phyloP scores from a whole-genome alignment of 169 alveolate species.

The Neospora caninum region DNA sequence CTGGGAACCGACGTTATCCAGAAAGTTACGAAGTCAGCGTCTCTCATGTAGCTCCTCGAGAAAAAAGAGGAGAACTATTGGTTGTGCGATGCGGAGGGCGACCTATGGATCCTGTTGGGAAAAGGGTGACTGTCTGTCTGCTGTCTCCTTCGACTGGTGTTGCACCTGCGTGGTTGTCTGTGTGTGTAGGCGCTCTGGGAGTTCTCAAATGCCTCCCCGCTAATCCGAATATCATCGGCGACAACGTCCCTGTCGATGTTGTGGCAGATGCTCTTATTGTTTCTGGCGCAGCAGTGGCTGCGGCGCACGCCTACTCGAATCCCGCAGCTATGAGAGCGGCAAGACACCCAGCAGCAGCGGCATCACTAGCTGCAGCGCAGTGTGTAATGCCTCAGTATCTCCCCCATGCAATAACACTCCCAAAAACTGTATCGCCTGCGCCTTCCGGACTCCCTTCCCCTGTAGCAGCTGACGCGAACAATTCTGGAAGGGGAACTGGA shows the following conservation, averaged over 20 bases:
- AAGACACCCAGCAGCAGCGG: slow-evolving; percentile 42
- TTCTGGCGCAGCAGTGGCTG: slow-evolving; percentile 46
- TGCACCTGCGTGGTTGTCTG: too few species aligned
- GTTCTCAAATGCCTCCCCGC: slow-evolving; percentile 44
- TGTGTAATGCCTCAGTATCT: slow-evolving; percentile 31
- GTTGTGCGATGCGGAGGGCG: too few species aligned
- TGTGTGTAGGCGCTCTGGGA: slow-evolving; percentile 47
- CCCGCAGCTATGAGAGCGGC: neutral
- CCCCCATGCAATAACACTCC: slow-evolving; percentile 4
- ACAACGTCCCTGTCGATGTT: slow-evolving; percentile 45
- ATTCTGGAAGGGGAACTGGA: neutral
- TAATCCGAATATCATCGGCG: slow-evolving; percentile 50
- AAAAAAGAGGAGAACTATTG: too few species aligned
- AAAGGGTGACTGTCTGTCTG: too few species aligned
- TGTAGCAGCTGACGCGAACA: neutral
- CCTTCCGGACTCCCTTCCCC: slow-evolving; percentile 17
- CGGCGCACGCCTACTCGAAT: slow-evolving; percentile 28
- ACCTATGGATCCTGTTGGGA: too few species aligned
- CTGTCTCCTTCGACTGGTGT: too few species aligned
- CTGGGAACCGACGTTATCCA: too few species aligned
- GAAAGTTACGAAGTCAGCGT: too few species aligned
- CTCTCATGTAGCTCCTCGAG: too few species aligned
- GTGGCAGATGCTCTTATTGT: slow-evolving; percentile 50
- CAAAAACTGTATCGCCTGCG: slow-evolving; percentile 4
- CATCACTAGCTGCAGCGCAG: slow-evolving; percentile 41